Evolutionary conservation across 257 asterid species (phyloP), one percentile per base, ranked within the genome.

Genomic region (Nicotiana knightiana): DNA sequence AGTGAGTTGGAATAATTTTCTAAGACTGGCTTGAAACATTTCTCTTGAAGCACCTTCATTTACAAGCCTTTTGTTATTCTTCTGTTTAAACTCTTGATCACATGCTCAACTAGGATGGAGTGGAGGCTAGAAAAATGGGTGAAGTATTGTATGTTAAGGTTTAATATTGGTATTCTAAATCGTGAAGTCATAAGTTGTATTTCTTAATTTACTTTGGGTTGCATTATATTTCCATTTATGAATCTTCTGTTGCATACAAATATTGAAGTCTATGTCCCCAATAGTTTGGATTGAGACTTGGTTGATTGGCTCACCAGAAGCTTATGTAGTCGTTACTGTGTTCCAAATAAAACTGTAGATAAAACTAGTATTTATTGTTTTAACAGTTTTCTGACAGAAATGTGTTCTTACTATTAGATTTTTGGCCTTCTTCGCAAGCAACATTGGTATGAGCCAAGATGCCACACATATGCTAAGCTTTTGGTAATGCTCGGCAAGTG

Each of bases 401-500:
- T 80, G 21, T 76, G 54, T 79, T 83, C 76, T 54, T 84, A 67
- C 78, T 81, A 18, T 81, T 81, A 96, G 98, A 94, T 96, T 87
- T 94, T 96, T 32, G 86, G 85, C 68, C 98, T 96, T 85, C 93
- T 96, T 26, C 96, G 97, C 48, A 89, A 88, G 90, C 98, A 96
- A 71, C 93, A 82, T 3, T 94, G 98, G 99, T 96, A 96, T 66
- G 89, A 88, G 86, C 93, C 98, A 32, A 88, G 92, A 88, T 61
- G 89, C 67, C 94, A 87, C 85, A 91, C 97, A 18, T 96, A 94
- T 85, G 81, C 95, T 10, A 94, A 91, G 90, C 85, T 96, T 57
- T 82, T 94, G 81, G 93, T 92, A 67, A 93, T 94, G 99, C 95
- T 96, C n/a, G 97, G 98, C 61, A 96, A 92, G 86, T 91, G 97